Percentiles rank a stretch among this genome's conserved stretches.
These are phyloP conservation scores for Moesziomyces sp. DNA, from an alignment of 1,284 basidiomycete genomes.

Conservation along the genomic window DNA sequence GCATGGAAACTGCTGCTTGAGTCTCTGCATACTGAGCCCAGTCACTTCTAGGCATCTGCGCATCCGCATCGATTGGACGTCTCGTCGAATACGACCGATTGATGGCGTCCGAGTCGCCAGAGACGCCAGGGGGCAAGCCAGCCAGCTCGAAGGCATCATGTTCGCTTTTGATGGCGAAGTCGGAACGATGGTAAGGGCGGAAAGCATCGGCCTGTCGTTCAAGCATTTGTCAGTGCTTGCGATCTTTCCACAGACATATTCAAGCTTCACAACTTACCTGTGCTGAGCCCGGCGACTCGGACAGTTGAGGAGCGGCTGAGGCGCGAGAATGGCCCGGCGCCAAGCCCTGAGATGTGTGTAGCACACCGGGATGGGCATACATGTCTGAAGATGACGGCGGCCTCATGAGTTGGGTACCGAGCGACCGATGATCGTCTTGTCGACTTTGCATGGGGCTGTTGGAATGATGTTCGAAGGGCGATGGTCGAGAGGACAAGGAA, in stretches of 20 bases:
- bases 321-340: slow-evolving; percentile 1
- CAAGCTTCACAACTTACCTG: slow-evolving; percentile 6
- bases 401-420: slow-evolving; percentile 5
- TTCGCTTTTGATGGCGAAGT: slow-evolving; percentile 9
- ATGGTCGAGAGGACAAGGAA: slow-evolving; percentile 14
- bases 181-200: slow-evolving; percentile 6
- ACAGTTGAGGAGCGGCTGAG: neutral
- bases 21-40: neutral
- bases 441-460: slow-evolving; percentile 7
- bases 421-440: slow-evolving; percentile 1
- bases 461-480: slow-evolving; percentile 17
- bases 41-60: slow-evolving; percentile 2
- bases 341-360: slow-evolving; percentile 13
- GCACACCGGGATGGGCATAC: slow-evolving; percentile 6
- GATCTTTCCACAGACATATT: neutral
- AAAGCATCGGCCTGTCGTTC: slow-evolving; percentile 2
- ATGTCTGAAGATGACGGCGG: neutral
- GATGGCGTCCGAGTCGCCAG: neutral
- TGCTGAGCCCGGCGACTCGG: neutral
- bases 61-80: slow-evolving; percentile 1
- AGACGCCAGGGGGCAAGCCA: neutral
- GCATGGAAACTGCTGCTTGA: neutral
- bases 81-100: slow-evolving; percentile 1
- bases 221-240: neutral
- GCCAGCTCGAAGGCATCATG: neutral